These are phyloP conservation scores for Ceratocystis harringtonii DNA, from an alignment of 2,329 filamentous ascomycete species.

Conservation along the genomic window DNA sequence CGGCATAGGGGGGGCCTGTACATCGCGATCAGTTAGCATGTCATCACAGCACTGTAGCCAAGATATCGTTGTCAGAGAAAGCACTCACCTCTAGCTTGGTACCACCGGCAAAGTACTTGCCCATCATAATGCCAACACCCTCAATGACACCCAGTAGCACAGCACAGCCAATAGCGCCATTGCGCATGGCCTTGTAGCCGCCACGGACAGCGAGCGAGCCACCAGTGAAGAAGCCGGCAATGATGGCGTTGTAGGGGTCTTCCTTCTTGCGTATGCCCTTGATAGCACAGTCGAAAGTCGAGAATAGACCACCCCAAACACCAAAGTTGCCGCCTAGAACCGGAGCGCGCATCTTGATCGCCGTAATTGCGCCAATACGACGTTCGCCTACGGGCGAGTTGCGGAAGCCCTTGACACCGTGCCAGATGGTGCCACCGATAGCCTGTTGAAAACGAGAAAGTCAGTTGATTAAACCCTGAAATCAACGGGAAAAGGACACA, in stretches of 20 bases:
- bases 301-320: constrained; percentile 93
- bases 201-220: constrained; percentile 84
- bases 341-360: constrained; percentile 92
- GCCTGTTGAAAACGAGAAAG: constrained; percentile 32
- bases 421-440: constrained; percentile 77
- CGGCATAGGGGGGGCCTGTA: constrained; percentile 23
- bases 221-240: constrained; percentile 91
- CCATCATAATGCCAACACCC: constrained; percentile 90
- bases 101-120: constrained; percentile 82
- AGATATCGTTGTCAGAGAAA: constrained; percentile 18
- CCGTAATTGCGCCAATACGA: constrained; percentile 87
- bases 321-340: constrained; percentile 96
- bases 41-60: constrained; percentile 11
- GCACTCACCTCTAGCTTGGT: constrained; percentile 59
- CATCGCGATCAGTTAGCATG: constrained; percentile 7
- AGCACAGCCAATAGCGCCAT: constrained; percentile 91
- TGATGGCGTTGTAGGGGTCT: constrained; percentile 95
- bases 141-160: constrained; percentile 92
- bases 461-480: constrained; percentile 19
- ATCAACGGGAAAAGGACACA: background rate
- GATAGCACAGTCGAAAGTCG: constrained; percentile 88
- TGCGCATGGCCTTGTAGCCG: constrained; percentile 79
- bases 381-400: constrained; percentile 87
- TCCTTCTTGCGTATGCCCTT: constrained; percentile 94
- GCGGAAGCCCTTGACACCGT: constrained; percentile 88